Base-by-base conservation (phyloP, 495 filamentous ascomycete genomes). In the Hyaloscypha hepaticicola region DNA sequence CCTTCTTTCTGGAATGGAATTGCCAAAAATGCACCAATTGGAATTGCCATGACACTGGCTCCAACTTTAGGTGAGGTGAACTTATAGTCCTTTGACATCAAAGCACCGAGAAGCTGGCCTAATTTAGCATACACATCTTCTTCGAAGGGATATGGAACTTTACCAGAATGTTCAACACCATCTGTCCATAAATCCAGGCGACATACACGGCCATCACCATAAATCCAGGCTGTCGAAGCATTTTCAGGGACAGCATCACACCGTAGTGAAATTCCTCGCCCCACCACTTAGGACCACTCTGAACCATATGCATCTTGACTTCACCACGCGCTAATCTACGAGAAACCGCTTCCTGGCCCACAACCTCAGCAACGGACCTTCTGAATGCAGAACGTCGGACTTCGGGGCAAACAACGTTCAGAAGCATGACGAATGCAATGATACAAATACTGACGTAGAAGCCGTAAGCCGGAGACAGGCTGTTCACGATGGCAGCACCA, bases 101-200 rank as follows among this genome's bases (percentile, higher is more conserved):
- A 75, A 11, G 87, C 82, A 24, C 86, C 87, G 55, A 92, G 78
- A 34, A 92, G 83, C 80, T 89, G 64, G 31, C 28, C 22, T 52
- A 33, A 58, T n/a, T 55, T 33, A 38, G 51, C 29, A 38, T 24
- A 25, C n/a, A n/a, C n/a, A 28, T 16, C n/a, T 3, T 5, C 22
- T 55, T 45, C n/a, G 28, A 59, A 28, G 55, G 2, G 52, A 5
- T 26, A 21, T 25, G 27, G 16, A 38, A 16, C 7, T 76, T 74
- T 70, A 83, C 79, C 61, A 87, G 78, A 62, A 92, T 88, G 63
- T 89, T 77, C 61, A 91, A 75, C 16, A 90, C 85, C 5, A 91
- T 75, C 66, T 91, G 85, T 19, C 86, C 87, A 73, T 91, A 90
- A 62, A 90, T 87, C 89, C 88, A 92, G n/a, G 81, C 87, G 19